Evolutionary conservation across 2,329 filamentous ascomycete species (phyloP), one percentile per base, ranked within the genome.

Genomic region (Lasiodiplodia hormozganensis): DNA sequence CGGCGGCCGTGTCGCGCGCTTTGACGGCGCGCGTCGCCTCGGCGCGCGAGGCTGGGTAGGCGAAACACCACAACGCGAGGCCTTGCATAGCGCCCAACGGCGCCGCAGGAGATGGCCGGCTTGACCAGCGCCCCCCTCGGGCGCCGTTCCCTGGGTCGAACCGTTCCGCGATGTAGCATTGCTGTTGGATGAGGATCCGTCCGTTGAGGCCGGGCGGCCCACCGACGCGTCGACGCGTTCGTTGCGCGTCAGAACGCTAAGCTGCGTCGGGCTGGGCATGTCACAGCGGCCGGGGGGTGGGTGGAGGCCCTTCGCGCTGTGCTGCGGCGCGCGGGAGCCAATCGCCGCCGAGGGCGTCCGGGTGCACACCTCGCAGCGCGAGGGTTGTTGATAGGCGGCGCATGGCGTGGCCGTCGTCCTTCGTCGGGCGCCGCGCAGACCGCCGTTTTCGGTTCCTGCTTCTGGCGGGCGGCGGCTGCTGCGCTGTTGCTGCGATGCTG

Each of bases 401-500:
- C 43, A 47, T 47, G 54, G 36, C 54, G 34, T 34, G 53, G 28
- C 28, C 53, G 21, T 53, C 25, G 51, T 56, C 53, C 28, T 34
- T 34, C 28, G 34, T 58, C 54, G 34, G 16, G 54, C 11, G 54
- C 54, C 54, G 54, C 54, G 54, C 54, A 58, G 54, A 58, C 54
- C 54, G 54, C 54, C 23, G 54, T 21, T 58, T 58, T 58, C 58
- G n/a, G 60, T 64, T 52, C 60, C 60, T 64, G 60, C 60, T 52
- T 53, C 60, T 52, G 60, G 25, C 43, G 28, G 60, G 25, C 43
- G 28, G 60, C 60, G 5, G 60, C 60, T 18, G 43, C 60, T 38
- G 31, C 54, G 43, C 43, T 47, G 18, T 47, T 47, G 43, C 43
- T 47, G 43, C 43, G 18, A 21, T 21, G 43, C 14, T 16, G 43